These are phyloP conservation scores for Phoenix dactylifera DNA, from an alignment of 176 grass and related monocot species.

Conservation along the genomic window DNA sequence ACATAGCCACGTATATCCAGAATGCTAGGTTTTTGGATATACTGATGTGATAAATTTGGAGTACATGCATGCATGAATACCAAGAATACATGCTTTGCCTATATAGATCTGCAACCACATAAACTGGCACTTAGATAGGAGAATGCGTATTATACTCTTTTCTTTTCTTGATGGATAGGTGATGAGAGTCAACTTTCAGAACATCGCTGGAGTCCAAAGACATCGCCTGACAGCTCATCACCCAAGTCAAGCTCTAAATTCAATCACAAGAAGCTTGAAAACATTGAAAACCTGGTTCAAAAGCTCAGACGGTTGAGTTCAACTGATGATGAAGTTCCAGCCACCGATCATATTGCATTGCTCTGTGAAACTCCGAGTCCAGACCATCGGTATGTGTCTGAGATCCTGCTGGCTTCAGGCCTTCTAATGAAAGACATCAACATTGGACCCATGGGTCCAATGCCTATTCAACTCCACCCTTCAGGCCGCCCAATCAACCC, in stretches of 20 bases:
- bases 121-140: no score
- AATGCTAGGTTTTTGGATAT: no score
- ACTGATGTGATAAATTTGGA: no score
- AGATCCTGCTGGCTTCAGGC: slow-evolving; percentile 85
- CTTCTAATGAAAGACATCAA: slow-evolving; percentile 79
- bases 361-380: slow-evolving; percentile 64
- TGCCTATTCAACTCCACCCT: slow-evolving; percentile 50
- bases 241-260: slow-evolving; percentile 11
- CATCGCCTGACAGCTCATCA: slow-evolving; percentile 16
- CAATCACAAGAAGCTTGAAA: slow-evolving; percentile 61
- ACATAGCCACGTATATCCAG: no score
- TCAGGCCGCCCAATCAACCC: slow-evolving; percentile 81
- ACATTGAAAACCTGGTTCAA: slow-evolving; percentile 63
- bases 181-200: slow-evolving; percentile 24
- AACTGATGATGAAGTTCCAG: slow-evolving; percentile 30
- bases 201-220: slow-evolving; percentile 14
- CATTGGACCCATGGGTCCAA: slow-evolving; percentile 13
- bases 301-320: slow-evolving; percentile 58
- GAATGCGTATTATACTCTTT: no score
- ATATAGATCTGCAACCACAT: no score
- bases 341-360: slow-evolving; percentile 70
- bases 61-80: no score
- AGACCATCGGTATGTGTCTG: slow-evolving; percentile 68
- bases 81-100: no score
- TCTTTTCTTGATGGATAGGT: slow-evolving; percentile 6